Conservation (phyloP, 805 yeast species). For the Sporopachydermia quercuum region DNA sequence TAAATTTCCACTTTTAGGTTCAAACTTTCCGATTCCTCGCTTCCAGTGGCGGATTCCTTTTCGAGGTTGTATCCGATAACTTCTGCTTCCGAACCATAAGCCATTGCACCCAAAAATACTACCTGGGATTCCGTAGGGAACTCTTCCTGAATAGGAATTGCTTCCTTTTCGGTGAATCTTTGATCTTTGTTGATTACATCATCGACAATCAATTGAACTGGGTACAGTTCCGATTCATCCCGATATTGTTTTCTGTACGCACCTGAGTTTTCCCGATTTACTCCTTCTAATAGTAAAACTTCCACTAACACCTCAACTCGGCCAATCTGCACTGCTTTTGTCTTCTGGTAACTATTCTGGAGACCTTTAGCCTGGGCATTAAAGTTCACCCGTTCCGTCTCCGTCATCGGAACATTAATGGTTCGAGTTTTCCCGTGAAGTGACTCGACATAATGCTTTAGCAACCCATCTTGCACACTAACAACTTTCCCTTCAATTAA, state of each 20-base stretch:
- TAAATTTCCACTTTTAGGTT: constrained; percentile 30
- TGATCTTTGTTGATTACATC: constrained; percentile 57
- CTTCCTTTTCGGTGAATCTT: constrained; percentile 57
- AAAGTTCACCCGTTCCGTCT: constrained; percentile 33
- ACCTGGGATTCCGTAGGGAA: constrained; percentile 62
- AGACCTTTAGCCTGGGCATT: constrained; percentile 25
- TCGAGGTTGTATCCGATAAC: constrained; percentile 49
- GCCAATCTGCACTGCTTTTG: constrained; percentile 49
- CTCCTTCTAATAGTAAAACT: constrained; percentile 67
- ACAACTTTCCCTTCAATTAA: constrained; percentile 65
- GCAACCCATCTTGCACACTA: constrained; percentile 39
- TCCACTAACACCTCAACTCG: constrained; percentile 42
- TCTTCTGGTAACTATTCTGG: constrained; percentile 27
- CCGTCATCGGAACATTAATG: constrained; percentile 8
- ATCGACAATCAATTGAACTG: constrained; percentile 73
- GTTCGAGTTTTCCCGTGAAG: neutral
- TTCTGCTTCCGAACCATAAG: constrained; percentile 70
- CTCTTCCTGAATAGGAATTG: constrained; percentile 68
- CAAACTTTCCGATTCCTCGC: constrained; percentile 14
- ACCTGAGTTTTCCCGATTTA: constrained; percentile 54
- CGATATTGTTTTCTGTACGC: constrained; percentile 64
- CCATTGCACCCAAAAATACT: constrained; percentile 71
- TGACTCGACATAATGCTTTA: constrained; percentile 24
- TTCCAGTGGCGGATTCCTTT: no score
- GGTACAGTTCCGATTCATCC: constrained; percentile 28